phyloP scores from a whole-genome alignment of 139 green algal species.

The Closterium sp. region DNA sequence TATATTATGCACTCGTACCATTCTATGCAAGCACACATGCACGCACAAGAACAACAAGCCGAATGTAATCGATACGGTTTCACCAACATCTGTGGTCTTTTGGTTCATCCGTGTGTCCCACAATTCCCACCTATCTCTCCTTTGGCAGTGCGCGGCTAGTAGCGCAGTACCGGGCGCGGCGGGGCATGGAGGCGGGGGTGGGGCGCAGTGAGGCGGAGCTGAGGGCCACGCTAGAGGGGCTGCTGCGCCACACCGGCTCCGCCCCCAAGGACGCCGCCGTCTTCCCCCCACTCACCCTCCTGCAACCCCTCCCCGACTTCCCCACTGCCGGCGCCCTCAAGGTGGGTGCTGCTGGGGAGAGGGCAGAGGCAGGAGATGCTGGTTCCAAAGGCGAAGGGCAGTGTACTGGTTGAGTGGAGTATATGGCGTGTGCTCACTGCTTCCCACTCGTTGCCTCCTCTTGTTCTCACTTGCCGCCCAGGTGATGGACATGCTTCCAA shows the following conservation, averaged over 20 bases:
- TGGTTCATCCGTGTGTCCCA: neutral
- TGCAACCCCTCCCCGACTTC: neutral
- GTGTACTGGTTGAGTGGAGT: neutral
- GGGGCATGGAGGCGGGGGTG: neutral
- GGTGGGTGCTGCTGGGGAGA: neutral
- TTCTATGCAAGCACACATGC: no score
- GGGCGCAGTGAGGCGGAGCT: slow-evolving; percentile 1
- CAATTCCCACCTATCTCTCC: neutral
- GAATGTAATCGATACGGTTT: no score
- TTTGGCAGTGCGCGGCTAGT: neutral
- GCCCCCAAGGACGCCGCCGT: neutral
- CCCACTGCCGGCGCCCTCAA: neutral
- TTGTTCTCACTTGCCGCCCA: neutral
- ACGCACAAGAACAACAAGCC: no score
- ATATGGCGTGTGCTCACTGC: neutral
- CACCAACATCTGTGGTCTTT: no score
- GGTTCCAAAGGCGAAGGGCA: no score
- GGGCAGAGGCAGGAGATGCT: neutral
- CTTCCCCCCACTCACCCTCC: slow-evolving; percentile 2
- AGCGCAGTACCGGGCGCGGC: neutral
- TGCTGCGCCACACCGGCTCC: slow-evolving; percentile 7
- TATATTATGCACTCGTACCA: no score
- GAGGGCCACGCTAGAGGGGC: neutral
- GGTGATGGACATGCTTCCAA: neutral
- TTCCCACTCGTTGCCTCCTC: neutral